Conservation (phyloP, 495 filamentous ascomycete species). For the Thermochaetoides thermophila region DNA sequence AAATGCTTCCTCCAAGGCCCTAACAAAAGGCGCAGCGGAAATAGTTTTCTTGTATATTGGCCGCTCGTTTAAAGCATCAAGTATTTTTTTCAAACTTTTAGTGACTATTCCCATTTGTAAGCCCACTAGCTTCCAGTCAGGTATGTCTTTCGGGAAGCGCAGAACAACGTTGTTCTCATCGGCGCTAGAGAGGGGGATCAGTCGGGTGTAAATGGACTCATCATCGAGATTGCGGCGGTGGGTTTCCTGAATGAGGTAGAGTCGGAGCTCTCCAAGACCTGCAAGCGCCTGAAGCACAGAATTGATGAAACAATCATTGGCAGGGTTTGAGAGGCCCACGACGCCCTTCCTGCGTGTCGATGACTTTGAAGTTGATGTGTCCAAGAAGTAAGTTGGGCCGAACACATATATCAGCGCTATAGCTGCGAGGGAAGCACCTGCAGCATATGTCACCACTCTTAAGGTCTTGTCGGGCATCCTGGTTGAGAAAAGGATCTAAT, state of each 20-base stretch:
- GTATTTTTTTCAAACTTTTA: conserved; percentile 76
- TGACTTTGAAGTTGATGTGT: conserved; percentile 45
- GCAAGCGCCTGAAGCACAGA: conserved; percentile 88
- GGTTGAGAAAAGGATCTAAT: too few species aligned
- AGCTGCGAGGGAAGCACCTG: conserved; percentile 90
- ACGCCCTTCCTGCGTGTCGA: conserved; percentile 68
- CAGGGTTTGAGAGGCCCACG: conserved; percentile 78
- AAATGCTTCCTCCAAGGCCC: conserved; percentile 71
- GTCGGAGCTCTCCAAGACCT: conserved; percentile 79
- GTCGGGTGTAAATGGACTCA: conserved; percentile 48
- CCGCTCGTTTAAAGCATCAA: conserved; percentile 87
- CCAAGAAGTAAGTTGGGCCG: conserved; percentile 85
- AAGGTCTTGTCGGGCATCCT: conserved; percentile 76
- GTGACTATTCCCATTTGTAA: conserved; percentile 71
- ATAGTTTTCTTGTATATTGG: conserved; percentile 92
- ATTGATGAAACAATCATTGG: conserved; percentile 99
- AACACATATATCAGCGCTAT: conserved; percentile 94
- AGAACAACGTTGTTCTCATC: conserved; percentile 8
- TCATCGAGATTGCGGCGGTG: conserved; percentile 70
- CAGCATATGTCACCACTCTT: conserved; percentile 83
- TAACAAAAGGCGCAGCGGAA: conserved; percentile 65
- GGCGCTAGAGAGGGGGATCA: conserved; percentile 29
- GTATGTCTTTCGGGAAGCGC: conserved; percentile 29
- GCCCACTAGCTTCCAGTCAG: conserved; percentile 53
- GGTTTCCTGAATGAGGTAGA: conserved; percentile 79